Conservation (phyloP, 129 eudicot species). For the Artemisia argyi region DNA sequence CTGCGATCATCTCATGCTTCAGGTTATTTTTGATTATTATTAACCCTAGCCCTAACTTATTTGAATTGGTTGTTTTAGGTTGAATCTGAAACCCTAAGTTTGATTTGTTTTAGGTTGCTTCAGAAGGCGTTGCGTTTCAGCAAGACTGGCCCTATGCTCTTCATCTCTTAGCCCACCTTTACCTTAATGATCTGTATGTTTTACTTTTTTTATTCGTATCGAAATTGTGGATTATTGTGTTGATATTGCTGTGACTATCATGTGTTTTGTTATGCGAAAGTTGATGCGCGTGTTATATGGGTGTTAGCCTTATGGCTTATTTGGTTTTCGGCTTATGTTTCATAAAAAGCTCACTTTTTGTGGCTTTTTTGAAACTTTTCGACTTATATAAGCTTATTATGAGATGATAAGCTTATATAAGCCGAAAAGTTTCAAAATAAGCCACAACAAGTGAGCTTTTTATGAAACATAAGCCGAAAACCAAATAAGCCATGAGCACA, state of each 20-base stretch:
- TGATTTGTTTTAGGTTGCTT: constrained; percentile 46
- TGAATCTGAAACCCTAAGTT: constrained; percentile 36
- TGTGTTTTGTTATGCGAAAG: background rate
- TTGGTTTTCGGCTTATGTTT: no score
- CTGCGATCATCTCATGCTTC: constrained; percentile 71
- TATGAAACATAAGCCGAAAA: no score
- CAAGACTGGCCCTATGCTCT: constrained; percentile 92
- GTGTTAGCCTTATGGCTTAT: no score
- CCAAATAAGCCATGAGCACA: no score
- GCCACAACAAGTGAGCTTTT: no score
- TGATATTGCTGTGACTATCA: background rate
- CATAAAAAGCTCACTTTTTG: no score
- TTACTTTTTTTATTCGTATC: no score
- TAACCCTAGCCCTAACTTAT: constrained; percentile 22
- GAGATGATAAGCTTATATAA: no score
- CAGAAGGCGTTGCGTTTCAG: constrained; percentile 59
- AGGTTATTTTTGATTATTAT: constrained; percentile 33
- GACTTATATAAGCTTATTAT: no score
- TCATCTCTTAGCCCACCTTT: constrained; percentile 80
- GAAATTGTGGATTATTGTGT: background rate
- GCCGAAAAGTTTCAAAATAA: no score
- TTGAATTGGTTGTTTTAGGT: background rate
- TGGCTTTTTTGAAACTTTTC: no score
- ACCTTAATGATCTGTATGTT: constrained; percentile 69
- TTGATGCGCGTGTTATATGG: no score